Conservation (phyloP, 2,329 filamentous ascomycete species). For the Penicillium olsonii region DNA sequence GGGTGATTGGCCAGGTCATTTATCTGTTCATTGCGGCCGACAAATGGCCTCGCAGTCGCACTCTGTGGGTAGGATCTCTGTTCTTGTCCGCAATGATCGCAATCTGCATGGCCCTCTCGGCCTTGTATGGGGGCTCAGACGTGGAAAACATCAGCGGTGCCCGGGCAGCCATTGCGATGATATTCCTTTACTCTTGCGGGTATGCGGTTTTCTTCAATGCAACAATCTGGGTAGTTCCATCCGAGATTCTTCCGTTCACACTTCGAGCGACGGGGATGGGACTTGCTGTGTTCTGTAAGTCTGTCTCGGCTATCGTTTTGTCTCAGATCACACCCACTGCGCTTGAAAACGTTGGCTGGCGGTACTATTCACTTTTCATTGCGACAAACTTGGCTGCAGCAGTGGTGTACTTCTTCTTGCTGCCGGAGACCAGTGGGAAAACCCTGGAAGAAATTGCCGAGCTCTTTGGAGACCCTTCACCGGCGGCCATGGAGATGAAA, state of each 20-base stretch:
- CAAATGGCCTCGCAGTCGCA: conserved; percentile 35
- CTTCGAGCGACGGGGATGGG: conserved; percentile 34
- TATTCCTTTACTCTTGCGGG: conserved; percentile 40
- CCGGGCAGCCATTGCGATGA: conserved; percentile 38
- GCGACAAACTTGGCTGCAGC: conserved; percentile 30
- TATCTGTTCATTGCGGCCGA: conserved; percentile 37
- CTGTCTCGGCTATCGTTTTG: conserved; percentile 31
- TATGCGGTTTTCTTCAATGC: conserved; percentile 44
- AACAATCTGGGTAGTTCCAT: conserved; percentile 36
- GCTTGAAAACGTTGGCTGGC: conserved; percentile 39
- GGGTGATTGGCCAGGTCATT: conserved; percentile 36
- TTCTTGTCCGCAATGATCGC: conserved; percentile 17
- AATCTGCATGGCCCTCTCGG: too few relatives aligned
- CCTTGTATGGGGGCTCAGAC: too few relatives aligned
- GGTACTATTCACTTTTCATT: conserved; percentile 45
- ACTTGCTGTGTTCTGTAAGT: conserved; percentile 34
- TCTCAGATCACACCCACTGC: conserved; percentile 39
- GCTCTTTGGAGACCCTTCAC: conserved; percentile 1
- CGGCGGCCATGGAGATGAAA: too few relatives aligned
- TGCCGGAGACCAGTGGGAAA: conserved; percentile 40
- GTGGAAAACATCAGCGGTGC: conserved; percentile 27
- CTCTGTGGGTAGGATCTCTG: conserved; percentile 33
- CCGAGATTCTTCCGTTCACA: conserved; percentile 37
- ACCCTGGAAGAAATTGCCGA: conserved; percentile 31
- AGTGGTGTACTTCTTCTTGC: conserved; percentile 38